These are phyloP conservation scores for Ophiorrhiza pumila DNA, from an alignment of 257 asterid genomes.

Conservation along the genomic window DNA sequence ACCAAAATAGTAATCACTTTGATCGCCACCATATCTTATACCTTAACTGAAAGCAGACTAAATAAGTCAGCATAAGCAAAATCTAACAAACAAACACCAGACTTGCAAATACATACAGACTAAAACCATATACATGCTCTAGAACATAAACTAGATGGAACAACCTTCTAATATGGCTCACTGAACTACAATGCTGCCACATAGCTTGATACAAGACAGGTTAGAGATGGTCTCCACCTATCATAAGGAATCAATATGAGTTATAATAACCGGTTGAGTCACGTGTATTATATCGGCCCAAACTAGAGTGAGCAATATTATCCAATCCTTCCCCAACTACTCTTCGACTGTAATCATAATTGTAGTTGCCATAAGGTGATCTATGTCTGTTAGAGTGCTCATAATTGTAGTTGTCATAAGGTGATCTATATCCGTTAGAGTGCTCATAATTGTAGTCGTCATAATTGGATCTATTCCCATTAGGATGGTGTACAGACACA, in stretches of 20 bases:
- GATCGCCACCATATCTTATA: not conserved
- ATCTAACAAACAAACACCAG: not conserved
- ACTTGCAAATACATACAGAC: not conserved
- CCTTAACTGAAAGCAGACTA: not conserved
- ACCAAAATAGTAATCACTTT: not conserved
- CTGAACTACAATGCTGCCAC: slow-evolving; percentile 1
- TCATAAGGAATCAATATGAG: slow-evolving; percentile 28
- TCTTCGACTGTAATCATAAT: slow-evolving; percentile 62
- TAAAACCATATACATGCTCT: slow-evolving; percentile 4
- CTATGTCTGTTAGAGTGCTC: slow-evolving; percentile 54
- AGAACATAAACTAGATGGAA: not conserved
- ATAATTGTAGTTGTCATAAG: slow-evolving; percentile 46
- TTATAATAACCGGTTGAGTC: slow-evolving; percentile 36
- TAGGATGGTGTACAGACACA: slow-evolving; percentile 53
- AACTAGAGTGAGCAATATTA: slow-evolving; percentile 53
- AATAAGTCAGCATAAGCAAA: not conserved
- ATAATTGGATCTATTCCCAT: slow-evolving; percentile 61
- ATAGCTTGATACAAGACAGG: slow-evolving; percentile 15
- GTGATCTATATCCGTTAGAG: slow-evolving; percentile 58
- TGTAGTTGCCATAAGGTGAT: slow-evolving; percentile 47
- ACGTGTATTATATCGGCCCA: slow-evolving; percentile 52
- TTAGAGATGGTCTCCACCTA: slow-evolving; percentile 32
- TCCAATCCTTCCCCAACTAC: slow-evolving; percentile 60
- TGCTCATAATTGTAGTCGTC: slow-evolving; percentile 45
- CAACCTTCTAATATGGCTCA: slow-evolving; percentile 7